These are phyloP conservation scores for Aureobasidium musti DNA, from an alignment of 2,329 filamentous ascomycete genomes.

Conservation along the genomic window DNA sequence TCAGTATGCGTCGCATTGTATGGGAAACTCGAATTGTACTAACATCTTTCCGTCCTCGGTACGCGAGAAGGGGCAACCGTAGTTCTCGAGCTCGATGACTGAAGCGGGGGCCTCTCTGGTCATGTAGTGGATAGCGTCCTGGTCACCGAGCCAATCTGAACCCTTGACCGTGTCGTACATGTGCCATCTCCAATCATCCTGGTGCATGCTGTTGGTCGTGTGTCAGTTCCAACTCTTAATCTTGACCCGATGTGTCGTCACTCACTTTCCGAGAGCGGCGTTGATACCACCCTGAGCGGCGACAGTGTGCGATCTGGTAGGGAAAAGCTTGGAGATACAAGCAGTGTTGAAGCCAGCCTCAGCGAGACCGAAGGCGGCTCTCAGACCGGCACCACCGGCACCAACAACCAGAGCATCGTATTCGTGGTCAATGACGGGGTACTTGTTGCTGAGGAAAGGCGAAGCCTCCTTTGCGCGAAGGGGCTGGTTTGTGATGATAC, in stretches of 20 bases:
- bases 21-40: background rate
- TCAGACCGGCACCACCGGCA: constrained; percentile 77
- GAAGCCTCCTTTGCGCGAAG: constrained; percentile 92
- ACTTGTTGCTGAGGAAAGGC: constrained; percentile 82
- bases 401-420: constrained; percentile 97
- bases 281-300: constrained; percentile 79
- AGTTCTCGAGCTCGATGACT: constrained; percentile 94
- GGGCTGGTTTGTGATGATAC: constrained; percentile 81
- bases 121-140: constrained; percentile 99
- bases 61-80: constrained; percentile 94
- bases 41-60: constrained; percentile 90
- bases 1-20: background rate
- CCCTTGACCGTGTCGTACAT: constrained; percentile 99
- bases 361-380: constrained; percentile 81
- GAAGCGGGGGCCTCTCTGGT: constrained; percentile 88
- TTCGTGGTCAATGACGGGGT: constrained; percentile 97
- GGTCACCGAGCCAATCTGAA: constrained; percentile 95
- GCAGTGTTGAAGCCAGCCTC: constrained; percentile 89
- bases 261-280: constrained; percentile 74
- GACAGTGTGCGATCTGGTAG: constrained; percentile 81
- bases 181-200: constrained; percentile 98
- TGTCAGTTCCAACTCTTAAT: constrained; percentile 33
- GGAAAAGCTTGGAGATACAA: constrained; percentile 84
- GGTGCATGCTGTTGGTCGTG: constrained; percentile 68
- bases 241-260: constrained; percentile 29